Percentiles rank a stretch among this genome's conserved stretches.
Evolutionary conservation across 2,329 filamentous ascomycete genomes (phyloP).

Genomic region (Pseudocercospora crystallina): DNA sequence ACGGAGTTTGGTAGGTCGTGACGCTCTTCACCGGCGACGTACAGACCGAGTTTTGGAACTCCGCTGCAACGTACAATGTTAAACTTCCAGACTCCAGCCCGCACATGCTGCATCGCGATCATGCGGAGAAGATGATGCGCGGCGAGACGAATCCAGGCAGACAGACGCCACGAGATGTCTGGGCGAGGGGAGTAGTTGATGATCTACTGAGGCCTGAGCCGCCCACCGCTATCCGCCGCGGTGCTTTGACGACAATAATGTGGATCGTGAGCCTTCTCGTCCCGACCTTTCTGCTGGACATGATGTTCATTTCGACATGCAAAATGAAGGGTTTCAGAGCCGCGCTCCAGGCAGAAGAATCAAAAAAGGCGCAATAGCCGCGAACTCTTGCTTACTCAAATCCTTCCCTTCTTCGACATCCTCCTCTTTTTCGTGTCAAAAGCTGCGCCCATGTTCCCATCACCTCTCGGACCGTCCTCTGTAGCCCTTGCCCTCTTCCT

Average conservation of each 20-base stretch:
- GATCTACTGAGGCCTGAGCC: conserved; percentile 18
- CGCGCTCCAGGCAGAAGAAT: no score
- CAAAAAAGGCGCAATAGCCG: background rate
- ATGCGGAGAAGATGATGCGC: no score
- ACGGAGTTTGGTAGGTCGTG: conserved; percentile 16
- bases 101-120: no score
- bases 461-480: conserved; percentile 70
- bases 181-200: conserved; percentile 19
- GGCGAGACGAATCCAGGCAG: background rate
- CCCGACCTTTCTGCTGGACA: no score
- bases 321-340: no score
- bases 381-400: conserved; percentile 9
- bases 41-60: conserved; percentile 1
- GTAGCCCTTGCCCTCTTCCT: conserved; percentile 69
- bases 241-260: conserved; percentile 3
- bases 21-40: conserved; percentile 4
- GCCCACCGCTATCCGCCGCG: conserved; percentile 13
- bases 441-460: conserved; percentile 65
- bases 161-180: background rate
- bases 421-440: conserved; percentile 69
- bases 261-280: no score
- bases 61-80: no score
- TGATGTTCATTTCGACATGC: no score
- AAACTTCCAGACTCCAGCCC: no score
- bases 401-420: conserved; percentile 41